Evolutionary conservation across 2,329 filamentous ascomycete genomes (phyloP), one percentile per base, ranked within the genome.

Genomic region (Aspergillus sp.): DNA sequence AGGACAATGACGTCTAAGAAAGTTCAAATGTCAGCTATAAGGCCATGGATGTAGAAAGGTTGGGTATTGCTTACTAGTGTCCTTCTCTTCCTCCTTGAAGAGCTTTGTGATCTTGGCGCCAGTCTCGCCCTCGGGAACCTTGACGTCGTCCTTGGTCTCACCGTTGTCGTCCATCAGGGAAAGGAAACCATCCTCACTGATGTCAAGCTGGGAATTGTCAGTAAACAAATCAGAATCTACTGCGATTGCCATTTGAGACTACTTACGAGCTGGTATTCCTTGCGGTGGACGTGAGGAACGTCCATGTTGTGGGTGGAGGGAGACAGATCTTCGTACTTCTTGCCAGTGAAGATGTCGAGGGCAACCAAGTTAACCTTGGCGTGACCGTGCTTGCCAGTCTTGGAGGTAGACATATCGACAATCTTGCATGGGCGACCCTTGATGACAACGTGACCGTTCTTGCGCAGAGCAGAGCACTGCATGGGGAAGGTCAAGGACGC

Each of bases 321-420:
- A 75, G 85, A 96, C 53, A 98, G 84, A 79, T 98, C 94, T 81
- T 98, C 93, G 59, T 95, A 82, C 85, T 98, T 98, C 88, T 96
- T 98, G 83, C 81, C 81, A 58, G 90, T 98, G 86, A 98, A 98
- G 80, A 98, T 97, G 74, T 98, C 93, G 72, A 94, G 83, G 70
- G 90, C 93, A 67, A 96, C 86, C 65, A 98, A 79, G 78, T 98
- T 91, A 73, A 98, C 93, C 86, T 98, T 98, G 78, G 93, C 93
- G 88, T 98, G 94, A 75, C 93, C 93, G 87, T 98, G 93, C 89
- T 98, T 98, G 78, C 93, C 93, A 61, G 93, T 98, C 90, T 98
- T 98, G 74, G 93, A 98, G 79, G 93, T 98, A 62, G 90, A 95
- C 94, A 98, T 98, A 70, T 98, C 93, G 74, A 97, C 88, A 66